Evolutionary conservation across 2,329 filamentous ascomycete species (phyloP), one percentile per base, ranked within the genome.

Genomic region (Cytospora piceae): DNA sequence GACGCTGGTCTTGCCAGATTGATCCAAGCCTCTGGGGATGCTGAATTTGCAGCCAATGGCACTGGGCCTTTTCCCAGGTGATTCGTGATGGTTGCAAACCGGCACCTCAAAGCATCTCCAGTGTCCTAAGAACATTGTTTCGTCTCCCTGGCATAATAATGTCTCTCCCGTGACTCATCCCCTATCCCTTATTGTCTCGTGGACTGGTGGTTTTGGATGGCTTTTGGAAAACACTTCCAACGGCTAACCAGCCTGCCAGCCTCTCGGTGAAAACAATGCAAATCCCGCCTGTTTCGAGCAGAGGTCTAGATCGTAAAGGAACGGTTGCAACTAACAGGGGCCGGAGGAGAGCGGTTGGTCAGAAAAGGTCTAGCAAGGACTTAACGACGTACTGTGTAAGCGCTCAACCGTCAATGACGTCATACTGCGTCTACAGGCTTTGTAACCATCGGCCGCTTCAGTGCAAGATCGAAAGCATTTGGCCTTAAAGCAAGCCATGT

Each of bases 381-480:
- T 24, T 32, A 37, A 9, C 15, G 37, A 42, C 51, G 54, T n/a
- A n/a, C n/a, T n/a, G n/a, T 52, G 49, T 58, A 61, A 29, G 29
- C 11, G 55, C 42, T 55, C 52, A 55, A 58, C 49, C 65, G 34
- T 65, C 54, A 58, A 61, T 67, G 65, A 67, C 65, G 65, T 67
- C 59, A 62, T 55, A 62, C 62, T 29, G 65, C 65, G 65, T 67
- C 46, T n/a, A 49, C n/a, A 5, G 46, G 11, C 9, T 49, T n/a
- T 49, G 46, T 49, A 59, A 22, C 9, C 62, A 67, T 67, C 65
- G 65, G 58, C n/a, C 20, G 58, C 53, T 46, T 29, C 53, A 58
- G 62, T 65, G 65, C 34, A 46, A 56, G 62, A 67, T 67, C 65
- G 65, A 64, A 39, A 29, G 32, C 7, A 42, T 14, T 15, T 22